Conservation (phyloP, 345 rosid species). For the Eutrema yunnanense region DNA sequence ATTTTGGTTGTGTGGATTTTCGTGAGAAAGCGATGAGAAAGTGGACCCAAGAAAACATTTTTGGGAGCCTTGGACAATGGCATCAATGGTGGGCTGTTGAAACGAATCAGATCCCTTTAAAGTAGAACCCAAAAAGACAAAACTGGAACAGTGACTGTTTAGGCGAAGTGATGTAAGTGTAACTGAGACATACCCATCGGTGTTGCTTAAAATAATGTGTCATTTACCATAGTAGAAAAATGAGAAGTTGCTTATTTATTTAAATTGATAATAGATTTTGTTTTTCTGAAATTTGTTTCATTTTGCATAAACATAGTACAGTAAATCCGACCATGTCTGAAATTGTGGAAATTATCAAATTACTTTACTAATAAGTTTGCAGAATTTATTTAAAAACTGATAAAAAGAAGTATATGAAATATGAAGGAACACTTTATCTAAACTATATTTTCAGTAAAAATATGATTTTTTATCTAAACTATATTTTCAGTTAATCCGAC, state of each 20-base stretch:
- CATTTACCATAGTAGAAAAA: not conserved
- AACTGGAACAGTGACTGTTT: constrained; percentile 18
- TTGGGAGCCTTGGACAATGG: constrained; percentile 21
- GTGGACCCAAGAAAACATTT: constrained; percentile 30
- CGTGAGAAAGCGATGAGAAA: constrained; percentile 22
- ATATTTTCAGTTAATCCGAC: not conserved
- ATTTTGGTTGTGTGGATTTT: not conserved
- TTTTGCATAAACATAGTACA: not conserved
- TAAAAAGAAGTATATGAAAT: too few relatives aligned
- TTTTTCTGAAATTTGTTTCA: not conserved
- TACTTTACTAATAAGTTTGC: too few relatives aligned
- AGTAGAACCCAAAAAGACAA: constrained; percentile 15
- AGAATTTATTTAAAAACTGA: too few relatives aligned
- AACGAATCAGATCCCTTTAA: constrained; percentile 27
- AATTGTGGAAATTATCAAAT: too few relatives aligned
- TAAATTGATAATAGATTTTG: too few relatives aligned
- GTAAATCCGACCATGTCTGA: not conserved
- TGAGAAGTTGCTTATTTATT: not conserved
- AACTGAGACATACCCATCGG: not conserved
- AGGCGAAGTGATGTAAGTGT: constrained; percentile 8
- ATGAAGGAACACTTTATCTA: too few relatives aligned
- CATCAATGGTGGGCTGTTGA: constrained; percentile 31
- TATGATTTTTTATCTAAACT: not conserved
- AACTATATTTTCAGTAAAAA: not conserved
- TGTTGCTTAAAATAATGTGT: not conserved